Evolutionary conservation across 2,329 filamentous ascomycete genomes (phyloP).

Genomic region (Cadophora sp.): DNA sequence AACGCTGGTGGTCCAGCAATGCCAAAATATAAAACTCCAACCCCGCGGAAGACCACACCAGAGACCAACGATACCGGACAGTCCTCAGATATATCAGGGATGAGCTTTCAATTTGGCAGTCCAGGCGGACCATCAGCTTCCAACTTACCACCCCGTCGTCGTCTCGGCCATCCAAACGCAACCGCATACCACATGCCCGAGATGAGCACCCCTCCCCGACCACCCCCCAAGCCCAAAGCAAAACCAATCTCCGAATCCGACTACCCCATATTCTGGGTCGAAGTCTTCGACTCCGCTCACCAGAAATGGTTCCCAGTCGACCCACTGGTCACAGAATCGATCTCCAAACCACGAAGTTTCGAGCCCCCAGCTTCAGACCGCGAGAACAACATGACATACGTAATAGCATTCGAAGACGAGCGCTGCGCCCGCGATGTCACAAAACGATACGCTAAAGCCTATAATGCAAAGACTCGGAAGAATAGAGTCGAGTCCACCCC

Average conservation of each 20-base stretch:
- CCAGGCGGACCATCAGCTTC: conserved; percentile 20
- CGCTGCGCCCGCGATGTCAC: conserved; percentile 85
- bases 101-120: conserved; percentile 26
- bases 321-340: conserved; percentile 78
- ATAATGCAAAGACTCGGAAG: conserved; percentile 87
- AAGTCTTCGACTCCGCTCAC: conserved; percentile 83
- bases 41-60: conserved; percentile 35
- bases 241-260: conserved; percentile 69
- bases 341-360: conserved; percentile 76
- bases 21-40: conserved; percentile 36
- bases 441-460: conserved; percentile 83
- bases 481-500: conserved; percentile 74
- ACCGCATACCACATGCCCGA: conserved; percentile 58
- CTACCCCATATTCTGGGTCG: conserved; percentile 92
- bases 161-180: conserved; percentile 50
- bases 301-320: conserved; percentile 95
- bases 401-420: conserved; percentile 83
- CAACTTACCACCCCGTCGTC: conserved; percentile 36
- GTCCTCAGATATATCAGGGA: conserved; percentile 24
- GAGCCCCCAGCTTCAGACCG: conserved; percentile 84
- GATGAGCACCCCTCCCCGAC: conserved; percentile 48
- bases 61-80: conserved; percentile 45
- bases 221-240: conserved; percentile 45
- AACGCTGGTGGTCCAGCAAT: conserved; percentile 51
- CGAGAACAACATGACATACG: conserved; percentile 82